Percentiles rank a stretch among this genome's conserved stretches.
These are phyloP conservation scores for Mortierella sp. DNA, from an alignment of 371 early-diverging fungal species.

Conservation along the genomic window DNA sequence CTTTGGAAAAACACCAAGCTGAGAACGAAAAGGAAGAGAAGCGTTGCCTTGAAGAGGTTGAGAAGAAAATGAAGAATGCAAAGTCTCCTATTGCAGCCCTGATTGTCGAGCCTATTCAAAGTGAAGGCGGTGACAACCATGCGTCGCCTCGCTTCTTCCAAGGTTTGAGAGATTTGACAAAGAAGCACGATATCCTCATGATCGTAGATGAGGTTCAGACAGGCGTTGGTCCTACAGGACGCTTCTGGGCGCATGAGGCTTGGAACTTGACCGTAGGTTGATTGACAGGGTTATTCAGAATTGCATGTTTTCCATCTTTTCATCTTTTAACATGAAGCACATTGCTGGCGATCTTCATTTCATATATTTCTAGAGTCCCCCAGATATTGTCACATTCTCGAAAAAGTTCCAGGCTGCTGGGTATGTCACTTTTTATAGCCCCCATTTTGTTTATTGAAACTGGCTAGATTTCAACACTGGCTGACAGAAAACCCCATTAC, in stretches of 20 bases:
- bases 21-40: constrained; percentile 71
- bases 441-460: not conserved
- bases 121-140: constrained; percentile 88
- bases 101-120: constrained; percentile 87
- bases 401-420: constrained; percentile 86
- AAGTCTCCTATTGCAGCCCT: constrained; percentile 77
- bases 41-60: constrained; percentile 65
- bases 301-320: not conserved
- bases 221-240: constrained; percentile 87
- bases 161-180: constrained; percentile 73
- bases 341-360: not conserved
- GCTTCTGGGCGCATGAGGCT: constrained; percentile 84
- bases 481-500: not conserved
- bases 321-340: not conserved
- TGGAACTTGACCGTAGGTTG: constrained; percentile 68
- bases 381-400: constrained; percentile 84
- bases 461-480: not conserved
- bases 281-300: not conserved
- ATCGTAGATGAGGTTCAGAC: constrained; percentile 91
- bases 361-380: constrained; percentile 57
- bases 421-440: not conserved
- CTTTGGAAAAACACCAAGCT: constrained; percentile 65
- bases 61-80: constrained; percentile 62
- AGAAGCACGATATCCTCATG: constrained; percentile 73
- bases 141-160: constrained; percentile 80